Percentiles rank a stretch among this genome's conserved stretches.
Evolutionary conservation across 2,329 filamentous ascomycete species (phyloP).

Genomic region (Pseudogymnoascus sp.): DNA sequence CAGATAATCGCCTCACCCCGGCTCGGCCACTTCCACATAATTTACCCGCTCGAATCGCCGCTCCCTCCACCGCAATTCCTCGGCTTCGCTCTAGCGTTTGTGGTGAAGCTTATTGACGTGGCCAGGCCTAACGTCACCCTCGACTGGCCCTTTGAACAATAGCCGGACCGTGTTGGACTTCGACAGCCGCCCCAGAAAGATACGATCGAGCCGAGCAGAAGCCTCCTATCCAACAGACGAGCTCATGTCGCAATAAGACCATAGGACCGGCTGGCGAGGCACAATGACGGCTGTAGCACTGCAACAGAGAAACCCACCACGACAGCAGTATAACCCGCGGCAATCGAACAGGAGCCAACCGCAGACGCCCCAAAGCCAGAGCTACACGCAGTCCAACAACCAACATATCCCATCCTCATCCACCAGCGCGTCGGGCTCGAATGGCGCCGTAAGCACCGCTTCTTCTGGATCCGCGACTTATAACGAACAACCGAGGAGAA

Average conservation of each 20-base stretch:
- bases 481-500: not conserved
- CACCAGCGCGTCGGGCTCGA: conserved; percentile 4
- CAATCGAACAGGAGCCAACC: conserved; percentile 12
- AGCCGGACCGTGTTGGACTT: not conserved
- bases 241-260: conserved; percentile 8
- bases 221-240: conserved; percentile 1
- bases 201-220: not conserved
- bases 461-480: not conserved
- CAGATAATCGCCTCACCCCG: conserved; percentile 1
- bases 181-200: not conserved
- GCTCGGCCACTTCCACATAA: not conserved
- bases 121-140: not conserved
- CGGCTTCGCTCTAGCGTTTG: not conserved
- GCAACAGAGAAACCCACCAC: conserved; percentile 22
- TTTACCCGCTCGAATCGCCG: not conserved
- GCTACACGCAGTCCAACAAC: conserved; percentile 1
- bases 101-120: not conserved
- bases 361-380: conserved; percentile 2
- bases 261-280: conserved; percentile 11
- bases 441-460: conserved; percentile 1
- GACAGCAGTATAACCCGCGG: conserved; percentile 23
- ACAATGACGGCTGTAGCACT: conserved; percentile 29
- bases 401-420: not conserved
- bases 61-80: conserved; percentile 7
- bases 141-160: not conserved